Conservation (phyloP, 78 protist genomes). For the Polysphondylium violaceum region DNA sequence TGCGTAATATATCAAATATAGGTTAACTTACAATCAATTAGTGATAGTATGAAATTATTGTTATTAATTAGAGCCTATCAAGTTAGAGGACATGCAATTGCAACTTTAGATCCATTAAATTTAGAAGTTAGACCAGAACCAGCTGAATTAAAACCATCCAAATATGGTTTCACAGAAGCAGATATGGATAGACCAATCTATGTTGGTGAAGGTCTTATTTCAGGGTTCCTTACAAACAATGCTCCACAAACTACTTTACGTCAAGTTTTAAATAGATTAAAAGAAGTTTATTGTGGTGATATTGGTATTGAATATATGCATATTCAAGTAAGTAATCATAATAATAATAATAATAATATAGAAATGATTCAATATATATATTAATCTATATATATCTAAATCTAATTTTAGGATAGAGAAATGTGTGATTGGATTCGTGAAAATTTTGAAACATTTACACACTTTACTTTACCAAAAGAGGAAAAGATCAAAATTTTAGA, state of each 20-base stretch:
- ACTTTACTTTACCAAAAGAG: not conserved
- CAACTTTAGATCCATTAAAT: conserved; percentile 77
- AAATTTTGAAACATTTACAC: conserved; percentile 68
- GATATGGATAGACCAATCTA: conserved; percentile 79
- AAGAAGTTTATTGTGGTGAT: conserved; percentile 64
- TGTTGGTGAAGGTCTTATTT: conserved; percentile 65
- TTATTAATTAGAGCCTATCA: conserved; percentile 80
- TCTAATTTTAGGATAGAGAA: conserved; percentile 44
- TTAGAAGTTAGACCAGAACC: conserved; percentile 44
- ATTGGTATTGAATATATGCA: conserved; percentile 85
- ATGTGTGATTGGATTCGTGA: conserved; percentile 87
- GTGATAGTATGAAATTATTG: conserved; percentile 65
- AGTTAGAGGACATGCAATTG: conserved; percentile 81
- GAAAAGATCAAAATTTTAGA: conserved; percentile 77
- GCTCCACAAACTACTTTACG: conserved; percentile 76
- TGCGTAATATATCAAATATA: too few relatives aligned
- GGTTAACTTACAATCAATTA: conserved; percentile 16
- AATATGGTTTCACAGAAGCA: conserved; percentile 83
- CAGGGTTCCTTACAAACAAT: conserved; percentile 74
- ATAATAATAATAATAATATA: conserved; percentile 5
- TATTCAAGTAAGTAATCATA: conserved; percentile 55
- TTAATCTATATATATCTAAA: not conserved
- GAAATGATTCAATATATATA: not conserved
- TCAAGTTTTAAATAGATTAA: conserved; percentile 64
- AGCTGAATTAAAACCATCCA: conserved; percentile 66